phyloP scores from a whole-genome alignment of 371 early-diverging fungal species.

The Apophysomyces trapeziformis region DNA sequence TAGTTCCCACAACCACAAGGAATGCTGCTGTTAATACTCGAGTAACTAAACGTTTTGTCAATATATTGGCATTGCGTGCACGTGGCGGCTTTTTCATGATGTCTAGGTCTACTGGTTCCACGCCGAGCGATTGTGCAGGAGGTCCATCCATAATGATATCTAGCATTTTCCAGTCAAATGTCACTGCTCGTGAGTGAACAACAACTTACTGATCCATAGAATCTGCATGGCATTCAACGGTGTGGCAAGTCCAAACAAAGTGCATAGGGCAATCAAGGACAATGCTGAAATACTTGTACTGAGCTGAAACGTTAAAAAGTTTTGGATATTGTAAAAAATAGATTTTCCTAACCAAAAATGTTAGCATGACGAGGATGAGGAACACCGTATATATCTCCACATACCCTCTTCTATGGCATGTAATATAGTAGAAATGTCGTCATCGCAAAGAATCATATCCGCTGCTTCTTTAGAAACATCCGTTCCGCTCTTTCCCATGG shows the following conservation, averaged over 20 bases:
- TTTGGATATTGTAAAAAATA: conserved; percentile 92
- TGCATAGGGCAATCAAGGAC: conserved; percentile 85
- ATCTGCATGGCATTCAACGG: conserved; percentile 98
- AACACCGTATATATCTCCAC: not conserved
- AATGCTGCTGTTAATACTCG: conserved; percentile 82
- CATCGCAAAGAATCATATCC: conserved; percentile 91
- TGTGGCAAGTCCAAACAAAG: conserved; percentile 84
- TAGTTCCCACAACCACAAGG: conserved; percentile 87
- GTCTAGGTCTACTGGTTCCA: conserved; percentile 84
- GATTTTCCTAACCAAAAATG: conserved; percentile 63
- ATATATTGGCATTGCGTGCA: conserved; percentile 71
- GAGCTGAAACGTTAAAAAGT: conserved; percentile 89
- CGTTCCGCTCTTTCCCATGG: conserved; percentile 90
- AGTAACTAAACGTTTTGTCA: conserved; percentile 72
- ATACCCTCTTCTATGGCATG: conserved; percentile 88
- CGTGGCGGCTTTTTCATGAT: conserved; percentile 88
- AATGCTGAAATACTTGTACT: conserved; percentile 87
- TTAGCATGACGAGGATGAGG: too few relatives aligned
- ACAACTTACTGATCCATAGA: conserved; percentile 89
- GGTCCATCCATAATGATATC: conserved; percentile 95
- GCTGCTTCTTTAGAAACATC: conserved; percentile 93
- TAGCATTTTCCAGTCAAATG: conserved; percentile 29
- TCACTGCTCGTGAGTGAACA: not conserved
- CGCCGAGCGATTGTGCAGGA: conserved; percentile 89
- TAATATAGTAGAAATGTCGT: conserved; percentile 84